Conservation (phyloP, 257 asterid genomes). For the Solanum etuberosum region DNA sequence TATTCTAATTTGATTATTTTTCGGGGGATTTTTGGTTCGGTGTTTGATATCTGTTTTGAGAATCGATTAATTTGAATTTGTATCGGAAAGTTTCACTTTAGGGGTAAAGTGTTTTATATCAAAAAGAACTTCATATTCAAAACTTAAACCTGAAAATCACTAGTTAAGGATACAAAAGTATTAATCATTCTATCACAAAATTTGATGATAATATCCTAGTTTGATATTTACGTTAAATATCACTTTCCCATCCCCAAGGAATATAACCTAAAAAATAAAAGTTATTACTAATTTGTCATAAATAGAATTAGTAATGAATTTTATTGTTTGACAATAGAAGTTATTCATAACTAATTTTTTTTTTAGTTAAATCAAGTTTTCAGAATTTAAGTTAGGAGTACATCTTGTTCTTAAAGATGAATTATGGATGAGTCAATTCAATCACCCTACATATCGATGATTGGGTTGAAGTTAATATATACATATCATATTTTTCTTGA, state of each 20-base stretch:
- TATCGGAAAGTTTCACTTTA: neutral
- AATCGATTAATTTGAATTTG: neutral
- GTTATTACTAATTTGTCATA: neutral
- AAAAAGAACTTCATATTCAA: neutral
- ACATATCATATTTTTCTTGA: no score
- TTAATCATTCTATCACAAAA: neutral
- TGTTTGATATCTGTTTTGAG: neutral
- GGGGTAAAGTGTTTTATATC: neutral
- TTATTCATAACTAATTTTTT: neutral
- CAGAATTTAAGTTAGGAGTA: no score
- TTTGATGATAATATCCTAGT: no score
- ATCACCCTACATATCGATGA: no score
- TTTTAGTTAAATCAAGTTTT: no score
- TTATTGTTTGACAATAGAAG: neutral
- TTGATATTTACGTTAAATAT: neutral
- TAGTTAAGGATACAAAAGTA: no score
- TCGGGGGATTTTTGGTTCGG: neutral
- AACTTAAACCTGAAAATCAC: neutral
- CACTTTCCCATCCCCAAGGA: neutral
- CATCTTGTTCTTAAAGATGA: no score
- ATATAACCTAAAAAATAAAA: neutral
- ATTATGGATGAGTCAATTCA: no score
- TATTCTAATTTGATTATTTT: neutral
- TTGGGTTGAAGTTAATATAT: no score
- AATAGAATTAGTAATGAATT: neutral